Conservation (phyloP, 1,284 basidiomycete genomes). For the Ceratobasidium sp. region DNA sequence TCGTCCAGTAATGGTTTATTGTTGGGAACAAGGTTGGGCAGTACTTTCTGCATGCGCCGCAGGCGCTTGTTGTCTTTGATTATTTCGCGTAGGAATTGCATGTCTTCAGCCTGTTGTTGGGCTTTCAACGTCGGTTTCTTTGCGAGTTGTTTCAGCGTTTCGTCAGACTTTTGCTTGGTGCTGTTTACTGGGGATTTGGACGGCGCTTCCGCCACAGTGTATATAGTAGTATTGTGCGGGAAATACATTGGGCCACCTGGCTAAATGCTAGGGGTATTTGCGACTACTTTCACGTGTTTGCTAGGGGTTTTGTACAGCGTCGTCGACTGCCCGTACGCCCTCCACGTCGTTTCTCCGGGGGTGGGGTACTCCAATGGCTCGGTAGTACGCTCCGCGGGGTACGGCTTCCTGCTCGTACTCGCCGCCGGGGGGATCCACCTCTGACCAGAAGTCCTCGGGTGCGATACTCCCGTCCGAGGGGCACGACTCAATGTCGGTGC, state of each 20-base stretch:
- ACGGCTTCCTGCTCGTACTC: background rate
- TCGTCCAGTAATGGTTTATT: background rate
- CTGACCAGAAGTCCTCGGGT: background rate
- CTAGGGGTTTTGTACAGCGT: background rate
- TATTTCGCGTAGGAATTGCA: background rate
- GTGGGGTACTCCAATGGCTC: slow-evolving; percentile 7
- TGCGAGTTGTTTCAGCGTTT: background rate
- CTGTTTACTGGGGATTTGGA: background rate
- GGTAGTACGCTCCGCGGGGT: slow-evolving; percentile 9
- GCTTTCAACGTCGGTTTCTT: background rate
- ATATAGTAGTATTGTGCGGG: background rate
- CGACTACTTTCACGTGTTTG: background rate
- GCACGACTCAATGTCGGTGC: background rate
- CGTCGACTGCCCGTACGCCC: background rate
- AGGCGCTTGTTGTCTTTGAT: background rate
- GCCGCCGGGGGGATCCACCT: background rate
- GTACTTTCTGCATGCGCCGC: background rate
- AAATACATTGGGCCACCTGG: background rate
- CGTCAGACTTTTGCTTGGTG: background rate
- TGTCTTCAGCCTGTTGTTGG: background rate
- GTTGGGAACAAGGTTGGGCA: background rate
- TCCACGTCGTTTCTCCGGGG: background rate
- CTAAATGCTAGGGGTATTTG: background rate
- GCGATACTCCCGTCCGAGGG: background rate
- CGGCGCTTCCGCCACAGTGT: background rate